A percentile compares a stretch with the other conserved stretches of the same genome.
Conservation (phyloP, 1,284 basidiomycete species). For the Xerocomus amazonicus region DNA sequence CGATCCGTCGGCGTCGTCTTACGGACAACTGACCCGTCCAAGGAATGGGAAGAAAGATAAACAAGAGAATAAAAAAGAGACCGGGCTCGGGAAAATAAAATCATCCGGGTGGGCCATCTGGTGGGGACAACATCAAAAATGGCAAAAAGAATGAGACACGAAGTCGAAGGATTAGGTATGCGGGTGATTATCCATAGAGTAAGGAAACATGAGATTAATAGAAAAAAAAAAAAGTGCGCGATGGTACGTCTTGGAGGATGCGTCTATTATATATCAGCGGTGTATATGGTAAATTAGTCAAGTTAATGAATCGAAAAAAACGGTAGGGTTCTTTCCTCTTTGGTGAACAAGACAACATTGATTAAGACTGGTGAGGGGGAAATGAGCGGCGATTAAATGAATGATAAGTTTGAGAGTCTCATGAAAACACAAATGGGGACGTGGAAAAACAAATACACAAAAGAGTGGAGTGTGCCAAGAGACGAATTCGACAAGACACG, state of each 20-base stretch:
- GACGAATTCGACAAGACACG: background rate
- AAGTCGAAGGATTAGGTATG: background rate
- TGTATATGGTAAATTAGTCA: background rate
- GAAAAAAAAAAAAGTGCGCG: background rate
- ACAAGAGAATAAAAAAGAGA: background rate
- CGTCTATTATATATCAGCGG: background rate
- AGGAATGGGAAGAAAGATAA: background rate
- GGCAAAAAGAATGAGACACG: background rate
- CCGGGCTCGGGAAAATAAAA: background rate
- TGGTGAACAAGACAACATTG: constrained; percentile 23
- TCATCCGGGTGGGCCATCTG: no score
- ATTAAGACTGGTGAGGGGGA: constrained; percentile 14
- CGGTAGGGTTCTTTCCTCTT: background rate
- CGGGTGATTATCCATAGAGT: background rate
- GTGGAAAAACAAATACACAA: background rate
- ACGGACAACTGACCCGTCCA: background rate
- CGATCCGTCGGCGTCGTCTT: background rate
- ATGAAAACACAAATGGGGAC: background rate
- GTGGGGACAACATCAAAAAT: no score
- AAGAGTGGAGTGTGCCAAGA: constrained; percentile 1
- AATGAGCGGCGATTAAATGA: constrained; percentile 22
- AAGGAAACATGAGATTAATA: background rate
- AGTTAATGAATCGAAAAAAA: background rate
- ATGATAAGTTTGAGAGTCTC: constrained; percentile 5
- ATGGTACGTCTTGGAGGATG: background rate